Evolutionary conservation across 495 filamentous ascomycete genomes (phyloP).

Genomic region (Daldinia grandis): DNA sequence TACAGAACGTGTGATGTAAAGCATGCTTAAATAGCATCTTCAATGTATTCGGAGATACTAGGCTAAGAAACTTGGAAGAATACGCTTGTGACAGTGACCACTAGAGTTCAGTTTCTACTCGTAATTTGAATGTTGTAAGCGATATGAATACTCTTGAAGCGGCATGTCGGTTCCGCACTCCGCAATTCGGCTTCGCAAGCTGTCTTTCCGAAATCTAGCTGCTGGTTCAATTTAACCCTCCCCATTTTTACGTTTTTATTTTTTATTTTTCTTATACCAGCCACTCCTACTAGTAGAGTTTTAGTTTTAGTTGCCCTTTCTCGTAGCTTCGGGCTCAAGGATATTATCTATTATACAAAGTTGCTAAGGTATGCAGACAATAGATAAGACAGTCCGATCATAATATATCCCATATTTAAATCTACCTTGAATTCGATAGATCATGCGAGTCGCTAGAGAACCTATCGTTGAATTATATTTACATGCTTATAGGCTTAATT

Average conservation of each 20-base stretch:
- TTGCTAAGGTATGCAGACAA: background rate
- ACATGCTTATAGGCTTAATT: background rate
- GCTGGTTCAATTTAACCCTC: constrained; percentile 5
- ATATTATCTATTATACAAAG: background rate
- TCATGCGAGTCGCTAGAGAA: background rate
- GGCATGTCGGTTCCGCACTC: constrained; percentile 2
- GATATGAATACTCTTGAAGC: background rate
- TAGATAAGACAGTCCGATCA: constrained; percentile 1
- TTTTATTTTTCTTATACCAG: background rate
- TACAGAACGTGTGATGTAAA: background rate
- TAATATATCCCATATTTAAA: background rate
- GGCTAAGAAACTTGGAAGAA: no score
- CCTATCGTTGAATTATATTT: background rate
- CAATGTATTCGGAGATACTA: no score
- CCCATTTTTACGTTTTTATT: background rate
- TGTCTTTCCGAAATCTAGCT: constrained; percentile 18
- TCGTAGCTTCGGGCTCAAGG: no score
- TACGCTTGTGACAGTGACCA: background rate
- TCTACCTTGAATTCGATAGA: background rate
- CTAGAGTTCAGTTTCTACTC: background rate
- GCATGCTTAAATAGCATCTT: background rate
- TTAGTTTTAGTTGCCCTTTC: no score
- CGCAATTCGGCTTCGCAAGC: constrained; percentile 3
- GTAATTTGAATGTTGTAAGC: background rate
- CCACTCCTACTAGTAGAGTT: background rate